Percentiles rank a stretch among this genome's conserved stretches.
phyloP scores from a whole-genome alignment of 2,329 filamentous ascomycete genomes.

The Clarireedia hainanense region DNA sequence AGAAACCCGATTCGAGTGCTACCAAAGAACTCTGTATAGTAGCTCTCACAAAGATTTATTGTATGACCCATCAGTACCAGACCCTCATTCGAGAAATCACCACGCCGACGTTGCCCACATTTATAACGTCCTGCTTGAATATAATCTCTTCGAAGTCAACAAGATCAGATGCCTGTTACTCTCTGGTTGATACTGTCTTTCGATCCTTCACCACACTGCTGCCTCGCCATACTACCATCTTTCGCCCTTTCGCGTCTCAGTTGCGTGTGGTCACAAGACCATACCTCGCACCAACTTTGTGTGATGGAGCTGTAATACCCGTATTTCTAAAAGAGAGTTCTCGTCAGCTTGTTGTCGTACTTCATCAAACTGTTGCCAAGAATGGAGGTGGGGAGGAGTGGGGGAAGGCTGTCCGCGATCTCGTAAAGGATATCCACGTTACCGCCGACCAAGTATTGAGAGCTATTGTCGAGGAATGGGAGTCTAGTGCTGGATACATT shows the following conservation, averaged over 20 bases:
- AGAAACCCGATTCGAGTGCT: constrained; percentile 71
- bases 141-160: constrained; percentile 41
- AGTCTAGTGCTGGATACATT: constrained; percentile 50
- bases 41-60: constrained; percentile 75
- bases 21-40: constrained; percentile 72
- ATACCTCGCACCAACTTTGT: constrained; percentile 57
- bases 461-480: constrained; percentile 74
- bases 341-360: constrained; percentile 57
- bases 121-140: constrained; percentile 47
- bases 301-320: constrained; percentile 41
- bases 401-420: constrained; percentile 54
- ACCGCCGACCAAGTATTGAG: constrained; percentile 73
- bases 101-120: constrained; percentile 18
- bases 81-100: constrained; percentile 74
- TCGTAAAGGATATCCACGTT: constrained; percentile 58
- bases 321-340: constrained; percentile 48
- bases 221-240: constrained; percentile 74
- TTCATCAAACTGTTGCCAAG: constrained; percentile 77
- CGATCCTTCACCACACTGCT: constrained; percentile 65
- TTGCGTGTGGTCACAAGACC: constrained; percentile 52
- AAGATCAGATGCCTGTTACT: constrained; percentile 33
- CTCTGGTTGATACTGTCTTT: constrained; percentile 59
- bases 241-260: constrained; percentile 67
- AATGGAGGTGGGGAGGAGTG: constrained; percentile 71
- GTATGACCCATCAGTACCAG: constrained; percentile 71